Conservation (phyloP, 306 rosid species). For the Pueraria montana region DNA sequence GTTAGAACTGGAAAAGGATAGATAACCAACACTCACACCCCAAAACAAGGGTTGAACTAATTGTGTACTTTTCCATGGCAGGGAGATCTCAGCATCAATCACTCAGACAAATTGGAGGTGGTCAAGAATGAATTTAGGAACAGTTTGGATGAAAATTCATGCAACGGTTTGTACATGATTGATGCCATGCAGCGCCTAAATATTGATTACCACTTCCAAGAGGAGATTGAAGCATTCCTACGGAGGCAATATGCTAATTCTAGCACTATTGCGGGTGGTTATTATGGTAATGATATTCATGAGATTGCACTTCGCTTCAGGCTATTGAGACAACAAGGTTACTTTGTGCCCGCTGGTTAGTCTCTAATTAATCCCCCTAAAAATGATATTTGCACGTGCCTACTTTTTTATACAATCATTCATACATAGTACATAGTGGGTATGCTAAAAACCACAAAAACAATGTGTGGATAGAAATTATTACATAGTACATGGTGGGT, state of each 20-base stretch:
- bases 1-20: neutral
- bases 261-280: neutral
- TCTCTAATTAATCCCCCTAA: neutral
- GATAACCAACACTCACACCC: neutral
- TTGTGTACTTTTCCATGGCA: neutral
- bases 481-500: too few relatives aligned
- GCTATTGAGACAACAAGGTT: constrained; percentile 54
- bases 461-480: too few relatives aligned
- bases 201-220: constrained; percentile 57
- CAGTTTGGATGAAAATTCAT: constrained; percentile 14
- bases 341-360: constrained; percentile 44
- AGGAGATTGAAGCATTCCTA: constrained; percentile 55
- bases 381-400: too few relatives aligned
- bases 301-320: constrained; percentile 46
- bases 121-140: constrained; percentile 40
- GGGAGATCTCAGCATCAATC: constrained; percentile 37
- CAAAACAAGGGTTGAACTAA: neutral
- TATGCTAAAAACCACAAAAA: neutral
- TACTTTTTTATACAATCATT: neutral
- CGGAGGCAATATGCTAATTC: constrained; percentile 26
- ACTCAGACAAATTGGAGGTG: constrained; percentile 34
- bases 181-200: constrained; percentile 62
- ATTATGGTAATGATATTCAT: constrained; percentile 34
- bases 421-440: too few relatives aligned
- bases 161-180: constrained; percentile 46